Evolutionary conservation across 1,284 basidiomycete species (phyloP).

Genomic region (Flammula alnicola): DNA sequence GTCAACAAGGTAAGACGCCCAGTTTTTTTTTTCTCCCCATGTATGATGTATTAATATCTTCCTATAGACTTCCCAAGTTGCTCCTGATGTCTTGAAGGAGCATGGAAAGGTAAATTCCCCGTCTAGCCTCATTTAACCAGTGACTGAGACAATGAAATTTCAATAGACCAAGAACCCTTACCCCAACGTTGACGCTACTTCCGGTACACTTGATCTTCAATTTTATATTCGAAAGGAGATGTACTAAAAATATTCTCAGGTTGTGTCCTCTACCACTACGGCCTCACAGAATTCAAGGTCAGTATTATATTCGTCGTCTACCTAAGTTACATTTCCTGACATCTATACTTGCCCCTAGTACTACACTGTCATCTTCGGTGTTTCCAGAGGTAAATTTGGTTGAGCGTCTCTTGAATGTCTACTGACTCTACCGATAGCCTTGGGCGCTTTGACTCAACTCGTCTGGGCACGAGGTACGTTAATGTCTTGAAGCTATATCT

Average conservation of each 20-base stretch:
- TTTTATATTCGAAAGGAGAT: not conserved
- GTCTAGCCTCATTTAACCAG: slow-evolving; percentile 7
- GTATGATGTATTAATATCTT: slow-evolving; percentile 5
- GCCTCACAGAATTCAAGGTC: slow-evolving; percentile 87
- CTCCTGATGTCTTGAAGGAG: slow-evolving; percentile 89
- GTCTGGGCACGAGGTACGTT: slow-evolving; percentile 82
- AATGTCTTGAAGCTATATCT: slow-evolving; percentile 31
- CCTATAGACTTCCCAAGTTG: slow-evolving; percentile 80
- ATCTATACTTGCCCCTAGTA: too few species aligned
- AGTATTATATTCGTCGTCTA: slow-evolving; percentile 10
- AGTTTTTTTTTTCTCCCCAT: slow-evolving; percentile 43
- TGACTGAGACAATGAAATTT: slow-evolving; percentile 5
- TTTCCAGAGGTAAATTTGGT: slow-evolving; percentile 69
- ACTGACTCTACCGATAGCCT: slow-evolving; percentile 47
- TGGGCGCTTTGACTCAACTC: slow-evolving; percentile 79
- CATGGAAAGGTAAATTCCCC: slow-evolving; percentile 85
- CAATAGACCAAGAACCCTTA: slow-evolving; percentile 83
- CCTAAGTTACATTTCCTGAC: not conserved
- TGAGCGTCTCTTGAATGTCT: slow-evolving; percentile 40
- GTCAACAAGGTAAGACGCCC: slow-evolving; percentile 86
- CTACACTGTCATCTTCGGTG: slow-evolving; percentile 93
- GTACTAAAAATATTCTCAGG: slow-evolving; percentile 78
- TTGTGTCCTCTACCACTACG: slow-evolving; percentile 91
- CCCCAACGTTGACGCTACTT: slow-evolving; percentile 88
- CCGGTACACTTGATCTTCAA: slow-evolving; percentile 47